Evolutionary conservation across 106 monocot genomes (phyloP), one percentile per base, ranked within the genome.

Genomic region (Xerophyta viscosa): DNA sequence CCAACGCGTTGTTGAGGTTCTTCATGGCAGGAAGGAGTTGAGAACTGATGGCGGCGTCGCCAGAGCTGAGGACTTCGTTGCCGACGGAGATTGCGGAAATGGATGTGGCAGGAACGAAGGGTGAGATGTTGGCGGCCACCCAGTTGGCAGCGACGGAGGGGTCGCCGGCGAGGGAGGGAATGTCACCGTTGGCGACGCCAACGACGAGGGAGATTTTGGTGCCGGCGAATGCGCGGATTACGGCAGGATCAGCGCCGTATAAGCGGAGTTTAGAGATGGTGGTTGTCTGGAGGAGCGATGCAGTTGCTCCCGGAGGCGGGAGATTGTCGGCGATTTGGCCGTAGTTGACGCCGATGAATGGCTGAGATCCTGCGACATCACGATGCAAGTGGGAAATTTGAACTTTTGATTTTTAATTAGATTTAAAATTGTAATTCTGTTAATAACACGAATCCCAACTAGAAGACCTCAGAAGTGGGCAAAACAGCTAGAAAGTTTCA

Each of bases 291-390:
- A 69, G 69, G 30, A 69, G 51, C 0, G 20, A 13, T 3, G 45
- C 52, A 7, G 60, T 44, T 12, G 51, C 3, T 28, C 51, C 24
- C 15, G 69, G 24, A 0, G 69, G 28, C 11, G 51, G 61, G 24
- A 69, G 51, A 31, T 52, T 50, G 44, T 60, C 41, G 12, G 60
- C 53, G 8, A 24, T 22, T 20, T 60, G 52, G 21, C 69, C 69
- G 52, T 61, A 61, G 69, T 61, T 69, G 26, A 69, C 45, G 4
- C 69, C 69, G 53, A 69, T 52, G 45, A 53, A 69, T 12, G 46
- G 25, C 43, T 61, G 31, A 3, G 48, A 29, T 20, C 47, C 61
- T 46, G 48, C 29, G n/a, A 61, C 6, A n/a, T n/a, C n/a, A n/a
- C n/a, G n/a, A n/a, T n/a, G n/a, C n/a, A n/a, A n/a, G n/a, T n/a